Conservation (phyloP, 306 rosid genomes). For the Vachellia collinsii region DNA sequence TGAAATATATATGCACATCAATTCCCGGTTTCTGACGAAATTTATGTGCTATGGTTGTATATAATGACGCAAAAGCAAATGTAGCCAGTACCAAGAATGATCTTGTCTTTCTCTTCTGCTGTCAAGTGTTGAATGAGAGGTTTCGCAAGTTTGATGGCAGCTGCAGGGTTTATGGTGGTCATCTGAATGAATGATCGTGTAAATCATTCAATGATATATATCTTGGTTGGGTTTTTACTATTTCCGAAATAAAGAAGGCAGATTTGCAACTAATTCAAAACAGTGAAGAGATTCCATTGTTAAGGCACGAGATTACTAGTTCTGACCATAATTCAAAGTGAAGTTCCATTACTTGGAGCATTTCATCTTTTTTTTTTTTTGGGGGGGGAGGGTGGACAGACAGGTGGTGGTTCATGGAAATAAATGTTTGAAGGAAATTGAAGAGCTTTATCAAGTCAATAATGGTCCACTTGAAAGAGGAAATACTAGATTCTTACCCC, state of each 20-base stretch:
- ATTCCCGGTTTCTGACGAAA: constrained; percentile 32
- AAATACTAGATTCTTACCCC: no score
- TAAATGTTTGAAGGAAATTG: neutral
- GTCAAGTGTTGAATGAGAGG: neutral
- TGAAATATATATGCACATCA: constrained; percentile 23
- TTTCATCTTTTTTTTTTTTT: no score
- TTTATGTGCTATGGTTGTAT: constrained; percentile 12
- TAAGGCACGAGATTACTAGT: neutral
- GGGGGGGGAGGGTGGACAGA: no score
- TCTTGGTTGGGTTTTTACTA: neutral
- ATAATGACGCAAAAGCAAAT: neutral
- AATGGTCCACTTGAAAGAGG: neutral
- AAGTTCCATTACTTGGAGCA: neutral
- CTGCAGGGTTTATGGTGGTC: neutral
- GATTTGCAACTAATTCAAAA: neutral
- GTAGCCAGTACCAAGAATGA: neutral
- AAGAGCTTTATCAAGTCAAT: neutral
- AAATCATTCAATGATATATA: neutral
- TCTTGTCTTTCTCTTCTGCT: constrained; percentile 26
- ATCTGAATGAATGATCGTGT: neutral
- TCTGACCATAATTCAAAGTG: neutral
- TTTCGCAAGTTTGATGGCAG: neutral
- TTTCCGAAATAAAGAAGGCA: neutral
- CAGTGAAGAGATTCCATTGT: neutral
- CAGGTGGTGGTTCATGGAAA: neutral